Evolutionary conservation across 345 rosid genomes (phyloP).

Genomic region (Sisymbrium altissimum): DNA sequence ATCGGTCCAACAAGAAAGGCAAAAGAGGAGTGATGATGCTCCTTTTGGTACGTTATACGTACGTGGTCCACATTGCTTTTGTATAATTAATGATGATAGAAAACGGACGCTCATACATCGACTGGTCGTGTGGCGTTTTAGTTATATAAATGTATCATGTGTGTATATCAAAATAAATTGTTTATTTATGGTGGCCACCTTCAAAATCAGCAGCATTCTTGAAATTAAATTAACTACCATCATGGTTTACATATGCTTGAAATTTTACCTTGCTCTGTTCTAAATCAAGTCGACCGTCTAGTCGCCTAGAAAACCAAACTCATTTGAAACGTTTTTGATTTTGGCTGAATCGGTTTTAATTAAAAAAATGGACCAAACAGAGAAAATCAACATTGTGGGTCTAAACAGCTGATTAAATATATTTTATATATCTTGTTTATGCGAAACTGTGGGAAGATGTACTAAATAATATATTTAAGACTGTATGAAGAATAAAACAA

Average conservation of each 20-base stretch:
- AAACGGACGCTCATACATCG: constrained; percentile 19
- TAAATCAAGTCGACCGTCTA: not conserved
- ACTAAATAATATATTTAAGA: not conserved
- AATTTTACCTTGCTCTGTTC: not conserved
- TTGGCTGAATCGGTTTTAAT: not conserved
- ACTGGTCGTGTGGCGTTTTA: constrained; percentile 10
- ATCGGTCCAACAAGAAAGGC: constrained; percentile 34
- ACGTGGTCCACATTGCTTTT: constrained; percentile 33
- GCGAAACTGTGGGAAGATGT: not conserved
- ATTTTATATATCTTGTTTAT: not conserved
- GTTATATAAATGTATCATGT: constrained; percentile 1
- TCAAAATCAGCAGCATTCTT: not conserved
- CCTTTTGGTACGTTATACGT: constrained; percentile 29
- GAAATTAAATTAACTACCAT: not conserved
- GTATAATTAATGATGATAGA: not conserved
- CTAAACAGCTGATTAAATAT: not conserved
- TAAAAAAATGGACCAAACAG: not conserved
- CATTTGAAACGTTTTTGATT: not conserved
- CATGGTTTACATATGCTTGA: not conserved
- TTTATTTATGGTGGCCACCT: not conserved
- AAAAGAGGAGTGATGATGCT: constrained; percentile 23
- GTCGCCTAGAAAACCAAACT: not conserved
- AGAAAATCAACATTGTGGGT: not conserved
- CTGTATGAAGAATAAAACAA: not conserved
- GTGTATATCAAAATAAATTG: not conserved